phyloP scores from a whole-genome alignment of 768 basidiomycete genomes.

The Mycena latifolia region DNA sequence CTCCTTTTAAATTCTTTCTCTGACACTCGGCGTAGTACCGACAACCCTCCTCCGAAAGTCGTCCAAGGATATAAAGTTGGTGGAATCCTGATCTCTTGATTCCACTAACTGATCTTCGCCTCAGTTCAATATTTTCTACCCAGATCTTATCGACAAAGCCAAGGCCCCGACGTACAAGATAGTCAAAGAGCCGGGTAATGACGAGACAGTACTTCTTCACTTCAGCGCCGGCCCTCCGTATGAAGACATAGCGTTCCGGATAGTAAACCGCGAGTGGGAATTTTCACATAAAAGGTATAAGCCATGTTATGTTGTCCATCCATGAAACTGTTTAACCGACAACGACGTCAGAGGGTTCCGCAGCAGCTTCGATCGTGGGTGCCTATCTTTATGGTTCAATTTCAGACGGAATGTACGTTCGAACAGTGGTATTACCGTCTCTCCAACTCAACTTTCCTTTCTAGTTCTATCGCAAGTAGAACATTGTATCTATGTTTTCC shows the following conservation, averaged over 20 bases:
- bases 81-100: slow-evolving; percentile 15
- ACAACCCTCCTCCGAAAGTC: slow-evolving; percentile 99
- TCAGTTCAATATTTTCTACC: slow-evolving; percentile 98
- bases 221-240: slow-evolving; percentile 98
- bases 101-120: slow-evolving; percentile 22
- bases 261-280: slow-evolving; percentile 98
- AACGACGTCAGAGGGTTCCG: slow-evolving; percentile 82
- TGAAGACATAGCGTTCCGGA: slow-evolving; percentile 98
- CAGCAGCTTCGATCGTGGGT: slow-evolving; percentile 97
- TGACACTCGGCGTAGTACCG: slow-evolving; percentile 69
- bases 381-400: slow-evolving; percentile 96
- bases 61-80: slow-evolving; percentile 97
- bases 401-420: slow-evolving; percentile 91
- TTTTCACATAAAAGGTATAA: slow-evolving; percentile 93
- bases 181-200: slow-evolving; percentile 93
- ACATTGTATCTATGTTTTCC: slow-evolving; percentile 32
- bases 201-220: slow-evolving; percentile 92
- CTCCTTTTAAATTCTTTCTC: slow-evolving; percentile 32
- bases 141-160: slow-evolving; percentile 97
- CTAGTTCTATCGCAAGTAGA: slow-evolving; percentile 85
- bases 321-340: slow-evolving; percentile 3
- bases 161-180: slow-evolving; percentile 98
- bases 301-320: neutral
- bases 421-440: slow-evolving; percentile 15
- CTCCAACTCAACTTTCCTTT: slow-evolving; percentile 35